Base-by-base conservation (phyloP, 139 green algal species). In the Gonium pectorale region DNA sequence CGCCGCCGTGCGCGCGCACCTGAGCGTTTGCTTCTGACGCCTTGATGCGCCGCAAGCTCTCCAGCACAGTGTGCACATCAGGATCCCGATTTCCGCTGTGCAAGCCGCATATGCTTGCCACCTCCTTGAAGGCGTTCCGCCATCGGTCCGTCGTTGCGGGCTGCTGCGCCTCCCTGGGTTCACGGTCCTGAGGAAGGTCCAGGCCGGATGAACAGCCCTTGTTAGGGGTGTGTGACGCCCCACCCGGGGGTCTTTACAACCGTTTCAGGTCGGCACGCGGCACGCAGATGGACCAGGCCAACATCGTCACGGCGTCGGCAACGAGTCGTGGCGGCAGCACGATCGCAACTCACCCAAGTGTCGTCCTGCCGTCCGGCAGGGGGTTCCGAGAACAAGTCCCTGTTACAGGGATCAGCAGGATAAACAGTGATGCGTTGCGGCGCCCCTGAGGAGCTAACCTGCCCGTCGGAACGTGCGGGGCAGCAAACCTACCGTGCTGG, bases 101-200 rank as follows among this genome's bases (percentile, higher is more conserved):
- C 46, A 83, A 67, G 0, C 74, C 85, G 11, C 67, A 74, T 26
- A 86, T 40, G 3, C 31, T 71, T 29, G 88, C 85, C 11, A 92
- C 84, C 44, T 92, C 80, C 41, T 86, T 86, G 63, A 90, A 89
- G 0, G 88, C 88, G 51, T 29, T 81, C 6, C 88, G 88, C 88
- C 85, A 92, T 31, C 78, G 69, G 62, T 89, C 81, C 31, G 88
- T n/a, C n/a, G n/a, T 54, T 41, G 73, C 73, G 8, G 73, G 54
- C 31, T 78, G 66, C 43, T 56, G 67, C 24, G 38, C 51, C 56
- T 81, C 33, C 29, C 43, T 54, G 13, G 52, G 56, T 70, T 40
- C 49, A 62, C 41, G 44, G 17, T 78, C 52, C 82, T 87, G 82
- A 21, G 2, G 41, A 5, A 15, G 4, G 64, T n/a, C n/a, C n/a